Conservation (phyloP, 208 protist species). For the Crithidia fasciculata region DNA sequence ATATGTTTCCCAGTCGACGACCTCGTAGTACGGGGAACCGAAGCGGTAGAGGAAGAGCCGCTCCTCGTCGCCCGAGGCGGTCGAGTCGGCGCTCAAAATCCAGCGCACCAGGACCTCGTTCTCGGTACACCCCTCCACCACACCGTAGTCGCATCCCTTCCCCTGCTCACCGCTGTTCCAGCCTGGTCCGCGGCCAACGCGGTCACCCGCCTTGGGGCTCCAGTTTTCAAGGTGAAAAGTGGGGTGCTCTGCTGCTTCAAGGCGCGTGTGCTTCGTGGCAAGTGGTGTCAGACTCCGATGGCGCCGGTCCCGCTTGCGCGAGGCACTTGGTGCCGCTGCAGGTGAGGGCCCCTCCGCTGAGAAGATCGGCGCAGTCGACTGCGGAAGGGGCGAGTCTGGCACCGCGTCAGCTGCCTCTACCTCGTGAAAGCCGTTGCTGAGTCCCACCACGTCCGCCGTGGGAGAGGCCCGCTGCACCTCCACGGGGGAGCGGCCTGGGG, state of each 20-base stretch:
- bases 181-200: conserved; percentile 73
- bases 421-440: background rate
- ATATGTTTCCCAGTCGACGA: conserved; percentile 67
- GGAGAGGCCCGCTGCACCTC: background rate
- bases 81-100: conserved; percentile 61
- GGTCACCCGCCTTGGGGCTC: conserved; percentile 64
- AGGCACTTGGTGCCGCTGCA: background rate
- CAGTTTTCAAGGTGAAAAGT: conserved; percentile 39
- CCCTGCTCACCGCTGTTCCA: conserved; percentile 72
- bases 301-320: conserved; percentile 19
- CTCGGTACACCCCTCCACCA: conserved; percentile 67
- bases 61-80: conserved; percentile 12
- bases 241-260: conserved; percentile 9
- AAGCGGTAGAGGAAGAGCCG: conserved; percentile 78
- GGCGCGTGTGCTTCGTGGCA: conserved; percentile 10
- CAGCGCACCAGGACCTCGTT: conserved; percentile 75
- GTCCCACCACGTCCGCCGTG: background rate
- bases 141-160: conserved; percentile 71
- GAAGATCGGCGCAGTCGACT: conserved; percentile 13
- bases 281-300: conserved; percentile 17
- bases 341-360: conserved; percentile 2
- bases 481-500: conserved; percentile 21
- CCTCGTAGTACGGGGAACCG: conserved; percentile 56
- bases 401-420: background rate
- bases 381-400: conserved; percentile 33